phyloP scores from a whole-genome alignment of 164 flowering plant species.

The Chimonanthus praecox region DNA sequence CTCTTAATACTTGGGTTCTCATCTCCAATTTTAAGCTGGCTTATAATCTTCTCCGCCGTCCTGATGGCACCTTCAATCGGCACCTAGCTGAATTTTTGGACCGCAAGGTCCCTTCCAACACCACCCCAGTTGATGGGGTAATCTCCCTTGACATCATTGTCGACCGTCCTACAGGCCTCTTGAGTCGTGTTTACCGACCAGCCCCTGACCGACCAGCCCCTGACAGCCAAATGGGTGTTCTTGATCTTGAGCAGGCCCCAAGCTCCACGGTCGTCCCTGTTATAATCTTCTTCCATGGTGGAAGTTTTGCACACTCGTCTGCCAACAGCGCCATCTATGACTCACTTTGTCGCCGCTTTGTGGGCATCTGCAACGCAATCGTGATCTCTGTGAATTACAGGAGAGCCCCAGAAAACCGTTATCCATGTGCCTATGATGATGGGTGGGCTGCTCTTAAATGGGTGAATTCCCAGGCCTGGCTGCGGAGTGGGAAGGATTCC shows the following conservation, averaged over 20 bases:
- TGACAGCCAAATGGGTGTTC: constrained; percentile 22
- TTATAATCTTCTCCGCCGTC: constrained; percentile 81
- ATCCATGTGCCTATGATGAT: constrained; percentile 83
- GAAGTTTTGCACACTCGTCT: constrained; percentile 83
- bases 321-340: constrained; percentile 78
- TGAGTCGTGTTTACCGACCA: constrained; percentile 38
- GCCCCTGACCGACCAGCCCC: constrained; percentile 29
- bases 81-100: constrained; percentile 79
- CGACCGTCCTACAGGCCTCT: constrained; percentile 46
- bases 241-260: constrained; percentile 49
- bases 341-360: constrained; percentile 64
- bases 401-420: constrained; percentile 66
- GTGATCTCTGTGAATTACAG: constrained; percentile 78
- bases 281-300: constrained; percentile 80
- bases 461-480: constrained; percentile 65
- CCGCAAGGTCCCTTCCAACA: constrained; percentile 65
- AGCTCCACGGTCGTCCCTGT: constrained; percentile 47
- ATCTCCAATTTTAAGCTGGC: constrained; percentile 79
- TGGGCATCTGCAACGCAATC: constrained; percentile 55
- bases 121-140: constrained; percentile 66
- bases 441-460: constrained; percentile 76
- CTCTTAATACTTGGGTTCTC: constrained; percentile 75
- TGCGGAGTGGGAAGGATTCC: constrained; percentile 49
- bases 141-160: constrained; percentile 59
- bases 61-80: constrained; percentile 88